Evolutionary conservation across 2,329 filamentous ascomycete genomes (phyloP), one percentile per base, ranked within the genome.

Genomic region (Sporothrix variecibatus): DNA sequence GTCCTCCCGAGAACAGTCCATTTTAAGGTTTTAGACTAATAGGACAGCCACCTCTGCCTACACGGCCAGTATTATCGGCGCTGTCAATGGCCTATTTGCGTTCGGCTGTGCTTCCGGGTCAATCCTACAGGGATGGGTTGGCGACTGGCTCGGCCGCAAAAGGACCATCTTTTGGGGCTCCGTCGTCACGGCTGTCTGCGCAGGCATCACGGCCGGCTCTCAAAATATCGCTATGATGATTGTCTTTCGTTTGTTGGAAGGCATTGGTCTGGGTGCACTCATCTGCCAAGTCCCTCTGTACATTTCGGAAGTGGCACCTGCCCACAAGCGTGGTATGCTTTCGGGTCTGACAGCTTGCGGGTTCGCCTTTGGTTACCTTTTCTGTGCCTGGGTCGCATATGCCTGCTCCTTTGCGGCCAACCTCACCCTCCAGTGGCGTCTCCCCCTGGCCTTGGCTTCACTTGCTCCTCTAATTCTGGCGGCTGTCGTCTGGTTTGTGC

Each of bases 111-210:
- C 53, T 8, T 31, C 15, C 17, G 53, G 53, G 0, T 58, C 53
- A 1, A 58, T 58, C 26, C 3, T 58, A 9, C 53, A 58, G 11
- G 53, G 53, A 11, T 58, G 53, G 53, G 9, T 58, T 2, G 53
- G 53, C 53, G 53, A 58, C 53, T 58, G 53, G 53, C 53, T 58
- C 3, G 53, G 53, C 26, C 53, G 53, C 26, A 58, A 58, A 20
- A 58, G 31, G 53, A 64, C 60, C 31, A 38, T 64, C 60, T 64
- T 64, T 28, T 58, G 53, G 53, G 53, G 53, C 23, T 58, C 53
- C 1, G 26, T 58, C 26, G 53, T 58, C 26, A 58, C 53, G 26
- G 53, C 26, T 3, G 53, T 58, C 53, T 58, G 53, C 12, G 53
- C 26, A 7, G 53, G 53, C 53, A 58, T 58, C 26, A 58, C 53